phyloP scores from a whole-genome alignment of 108 stramenopile genomes.

The Stephanodiscus minutulus region DNA sequence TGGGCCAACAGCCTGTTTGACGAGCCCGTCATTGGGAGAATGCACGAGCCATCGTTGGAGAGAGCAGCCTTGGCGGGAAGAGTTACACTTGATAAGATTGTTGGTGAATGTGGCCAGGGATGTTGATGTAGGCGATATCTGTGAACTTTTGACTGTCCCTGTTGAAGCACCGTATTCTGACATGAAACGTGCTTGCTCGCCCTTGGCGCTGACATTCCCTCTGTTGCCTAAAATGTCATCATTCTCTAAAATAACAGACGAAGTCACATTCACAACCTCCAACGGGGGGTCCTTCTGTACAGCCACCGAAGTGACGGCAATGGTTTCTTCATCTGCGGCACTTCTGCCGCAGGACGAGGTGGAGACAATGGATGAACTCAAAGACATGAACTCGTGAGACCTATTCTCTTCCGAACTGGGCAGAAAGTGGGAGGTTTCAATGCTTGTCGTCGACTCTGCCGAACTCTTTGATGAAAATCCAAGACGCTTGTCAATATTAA shows the following conservation, averaged over 20 bases:
- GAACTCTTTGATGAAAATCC: constrained; percentile 6
- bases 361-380: constrained; percentile 10
- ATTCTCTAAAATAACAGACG: constrained; percentile 24
- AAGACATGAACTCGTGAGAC: constrained; percentile 15
- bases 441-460: background rate
- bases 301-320: background rate
- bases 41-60: constrained; percentile 72
- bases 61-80: constrained; percentile 70
- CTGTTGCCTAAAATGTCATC: background rate
- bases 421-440: background rate
- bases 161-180: background rate
- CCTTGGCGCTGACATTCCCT: background rate
- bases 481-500: constrained; percentile 15
- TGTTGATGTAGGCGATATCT: background rate
- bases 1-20: constrained; percentile 75
- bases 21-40: constrained; percentile 35
- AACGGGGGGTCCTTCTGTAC: constrained; percentile 25
- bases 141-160: background rate
- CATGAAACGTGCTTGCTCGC: background rate
- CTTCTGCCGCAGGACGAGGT: background rate
- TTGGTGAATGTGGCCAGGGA: constrained; percentile 43
- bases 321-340: background rate
- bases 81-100: constrained; percentile 57
- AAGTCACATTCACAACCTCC: constrained; percentile 20
- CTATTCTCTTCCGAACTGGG: background rate